These are phyloP conservation scores for Usnea hakonensis DNA, from an alignment of 495 filamentous ascomycete species.

Conservation along the genomic window DNA sequence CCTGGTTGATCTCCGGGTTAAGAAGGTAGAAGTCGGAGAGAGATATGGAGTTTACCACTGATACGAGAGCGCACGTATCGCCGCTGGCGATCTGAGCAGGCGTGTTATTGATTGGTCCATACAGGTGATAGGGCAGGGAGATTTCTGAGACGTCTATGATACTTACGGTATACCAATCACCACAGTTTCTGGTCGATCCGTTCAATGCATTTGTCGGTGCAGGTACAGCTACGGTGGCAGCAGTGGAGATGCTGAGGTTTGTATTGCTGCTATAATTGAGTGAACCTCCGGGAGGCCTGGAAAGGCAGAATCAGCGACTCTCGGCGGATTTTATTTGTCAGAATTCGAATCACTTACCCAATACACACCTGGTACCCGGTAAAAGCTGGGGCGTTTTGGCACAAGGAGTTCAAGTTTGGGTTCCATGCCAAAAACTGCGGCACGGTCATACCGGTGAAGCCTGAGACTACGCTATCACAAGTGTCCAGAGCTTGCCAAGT, in stretches of 20 bases:
- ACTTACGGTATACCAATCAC: not conserved
- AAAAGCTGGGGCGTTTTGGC: not conserved
- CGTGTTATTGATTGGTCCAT: not conserved
- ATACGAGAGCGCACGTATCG: not conserved
- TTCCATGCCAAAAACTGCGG: not conserved
- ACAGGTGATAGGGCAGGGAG: not conserved
- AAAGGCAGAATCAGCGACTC: not conserved
- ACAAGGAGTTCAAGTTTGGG: not conserved
- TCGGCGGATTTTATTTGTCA: not conserved
- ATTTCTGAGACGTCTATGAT: not conserved
- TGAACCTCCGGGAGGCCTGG: not conserved
- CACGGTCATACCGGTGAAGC: not conserved
- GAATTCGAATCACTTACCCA: not conserved
- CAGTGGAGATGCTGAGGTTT: not conserved
- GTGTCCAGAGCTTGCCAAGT: not conserved
- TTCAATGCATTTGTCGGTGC: not conserved
- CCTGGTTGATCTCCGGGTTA: conserved; percentile 9
- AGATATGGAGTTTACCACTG: not conserved
- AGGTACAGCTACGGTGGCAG: not conserved
- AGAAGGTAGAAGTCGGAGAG: not conserved
- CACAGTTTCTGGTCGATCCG: not conserved
- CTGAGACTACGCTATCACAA: not conserved
- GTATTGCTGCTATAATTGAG: not conserved
- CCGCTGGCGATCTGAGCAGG: not conserved
- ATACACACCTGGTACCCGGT: not conserved